Conservation (phyloP, 148 eudicot species). For the Rhododendron henanense region DNA sequence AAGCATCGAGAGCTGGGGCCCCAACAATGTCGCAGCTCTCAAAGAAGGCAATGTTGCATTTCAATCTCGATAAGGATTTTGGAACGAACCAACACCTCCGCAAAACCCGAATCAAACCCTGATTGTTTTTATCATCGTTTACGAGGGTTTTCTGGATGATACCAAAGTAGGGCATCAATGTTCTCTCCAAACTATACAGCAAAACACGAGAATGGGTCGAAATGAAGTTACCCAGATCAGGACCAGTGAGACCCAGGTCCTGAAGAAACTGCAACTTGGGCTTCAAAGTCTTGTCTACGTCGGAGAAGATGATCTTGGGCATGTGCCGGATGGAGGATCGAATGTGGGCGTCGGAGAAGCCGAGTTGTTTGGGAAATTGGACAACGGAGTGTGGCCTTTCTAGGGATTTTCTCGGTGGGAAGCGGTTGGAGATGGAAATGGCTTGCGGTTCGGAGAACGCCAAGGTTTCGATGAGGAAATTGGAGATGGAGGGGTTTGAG, state of each 20-base stretch:
- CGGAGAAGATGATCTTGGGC: neutral
- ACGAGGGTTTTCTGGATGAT: neutral
- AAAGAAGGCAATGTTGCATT: no score
- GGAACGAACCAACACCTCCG: neutral
- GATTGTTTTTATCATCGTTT: neutral
- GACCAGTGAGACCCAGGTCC: no score
- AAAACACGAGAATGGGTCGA: no score
- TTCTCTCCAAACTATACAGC: neutral
- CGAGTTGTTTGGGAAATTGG: conserved; percentile 2
- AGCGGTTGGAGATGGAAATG: neutral
- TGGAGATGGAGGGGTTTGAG: neutral
- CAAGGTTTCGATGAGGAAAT: neutral
- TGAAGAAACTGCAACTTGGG: no score
- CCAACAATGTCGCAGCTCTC: no score
- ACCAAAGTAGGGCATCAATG: neutral
- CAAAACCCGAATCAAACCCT: conserved; percentile 7
- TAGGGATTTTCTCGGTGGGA: neutral
- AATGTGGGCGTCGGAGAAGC: conserved; percentile 2
- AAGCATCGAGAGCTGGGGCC: no score
- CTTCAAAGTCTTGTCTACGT: neutral
- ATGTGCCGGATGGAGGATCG: neutral
- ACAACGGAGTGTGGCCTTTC: conserved; percentile 8
- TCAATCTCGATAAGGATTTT: neutral
- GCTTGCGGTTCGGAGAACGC: neutral
- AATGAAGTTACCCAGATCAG: no score